Percentiles rank a stretch among this genome's conserved stretches.
phyloP scores from a whole-genome alignment of 129 eudicot species.

The Calendula officinalis region DNA sequence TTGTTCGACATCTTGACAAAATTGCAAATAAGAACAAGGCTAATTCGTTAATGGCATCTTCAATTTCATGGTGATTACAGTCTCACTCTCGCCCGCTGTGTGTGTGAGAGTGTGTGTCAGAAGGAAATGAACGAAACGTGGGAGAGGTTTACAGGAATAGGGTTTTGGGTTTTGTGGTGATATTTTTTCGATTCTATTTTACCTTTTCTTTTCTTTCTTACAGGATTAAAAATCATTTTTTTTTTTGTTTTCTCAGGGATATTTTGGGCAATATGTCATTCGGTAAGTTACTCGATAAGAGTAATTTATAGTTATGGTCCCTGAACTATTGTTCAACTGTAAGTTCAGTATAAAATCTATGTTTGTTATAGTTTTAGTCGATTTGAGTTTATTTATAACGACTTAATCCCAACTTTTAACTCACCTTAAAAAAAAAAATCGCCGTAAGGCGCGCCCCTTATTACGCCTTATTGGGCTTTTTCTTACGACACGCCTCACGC shows the following conservation, averaged over 20 bases:
- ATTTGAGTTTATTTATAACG: too few species aligned
- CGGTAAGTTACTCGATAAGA: too few species aligned
- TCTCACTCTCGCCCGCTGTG: neutral
- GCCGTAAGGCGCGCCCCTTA: too few species aligned
- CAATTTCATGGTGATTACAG: constrained; percentile 10
- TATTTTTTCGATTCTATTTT: constrained; percentile 17
- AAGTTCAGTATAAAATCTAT: neutral
- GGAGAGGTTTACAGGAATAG: constrained; percentile 42
- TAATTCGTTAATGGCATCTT: constrained; percentile 14
- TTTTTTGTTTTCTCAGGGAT: neutral
- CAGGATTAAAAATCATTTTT: neutral
- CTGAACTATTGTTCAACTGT: neutral
- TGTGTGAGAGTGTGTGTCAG: constrained; percentile 5
- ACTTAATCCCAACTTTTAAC: too few species aligned
- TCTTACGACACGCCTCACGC: too few species aligned
- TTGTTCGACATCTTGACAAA: constrained; percentile 30
- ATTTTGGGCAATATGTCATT: neutral
- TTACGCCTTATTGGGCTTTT: too few species aligned
- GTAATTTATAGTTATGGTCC: neutral
- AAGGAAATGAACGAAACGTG: constrained; percentile 4
- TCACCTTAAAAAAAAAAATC: too few species aligned
- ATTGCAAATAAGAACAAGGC: constrained; percentile 4
- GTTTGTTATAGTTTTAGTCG: too few species aligned
- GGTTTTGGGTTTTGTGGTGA: constrained; percentile 46
- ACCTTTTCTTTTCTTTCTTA: neutral